A percentile compares a stretch with the other conserved stretches of the same genome.
Conservation (phyloP, 140 eudicot genomes). For the Oenanthe javanica region DNA sequence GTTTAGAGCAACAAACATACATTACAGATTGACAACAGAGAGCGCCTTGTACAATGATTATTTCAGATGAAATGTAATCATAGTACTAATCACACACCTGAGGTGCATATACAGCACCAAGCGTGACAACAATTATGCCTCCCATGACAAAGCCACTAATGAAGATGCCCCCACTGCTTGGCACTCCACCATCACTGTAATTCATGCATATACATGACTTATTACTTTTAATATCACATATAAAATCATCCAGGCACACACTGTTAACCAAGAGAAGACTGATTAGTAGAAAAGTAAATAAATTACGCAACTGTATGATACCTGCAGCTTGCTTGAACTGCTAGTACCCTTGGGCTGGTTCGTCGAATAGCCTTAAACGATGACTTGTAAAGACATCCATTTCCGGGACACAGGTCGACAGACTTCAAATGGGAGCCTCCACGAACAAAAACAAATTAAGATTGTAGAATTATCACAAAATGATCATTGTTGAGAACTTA, state of each 20-base stretch:
- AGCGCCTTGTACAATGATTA: not conserved
- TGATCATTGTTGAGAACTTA: not conserved
- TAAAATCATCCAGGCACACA: not conserved
- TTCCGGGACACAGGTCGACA: conserved; percentile 17
- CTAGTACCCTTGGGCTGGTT: conserved; percentile 28
- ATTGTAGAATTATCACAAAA: too few species aligned
- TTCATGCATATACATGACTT: not conserved
- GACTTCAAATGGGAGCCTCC: conserved; percentile 39
- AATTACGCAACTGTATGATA: conserved; percentile 10
- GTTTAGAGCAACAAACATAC: not conserved
- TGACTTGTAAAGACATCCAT: conserved; percentile 31
- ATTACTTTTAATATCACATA: not conserved
- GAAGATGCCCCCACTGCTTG: conserved; percentile 39
- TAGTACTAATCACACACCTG: conserved; percentile 37
- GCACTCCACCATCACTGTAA: conserved; percentile 51
- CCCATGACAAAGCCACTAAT: conserved; percentile 71
- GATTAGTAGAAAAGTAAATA: not conserved
- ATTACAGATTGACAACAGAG: not conserved
- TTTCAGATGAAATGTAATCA: not conserved
- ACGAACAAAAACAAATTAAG: not conserved
- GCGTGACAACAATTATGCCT: conserved; percentile 69
- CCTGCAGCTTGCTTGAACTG: conserved; percentile 67
- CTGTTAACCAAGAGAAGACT: not conserved
- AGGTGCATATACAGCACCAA: conserved; percentile 73
- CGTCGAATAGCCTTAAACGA: conserved; percentile 29